Evolutionary conservation across 257 asterid species (phyloP), one percentile per base, ranked within the genome.

Genomic region (Scutellaria baicalensis): DNA sequence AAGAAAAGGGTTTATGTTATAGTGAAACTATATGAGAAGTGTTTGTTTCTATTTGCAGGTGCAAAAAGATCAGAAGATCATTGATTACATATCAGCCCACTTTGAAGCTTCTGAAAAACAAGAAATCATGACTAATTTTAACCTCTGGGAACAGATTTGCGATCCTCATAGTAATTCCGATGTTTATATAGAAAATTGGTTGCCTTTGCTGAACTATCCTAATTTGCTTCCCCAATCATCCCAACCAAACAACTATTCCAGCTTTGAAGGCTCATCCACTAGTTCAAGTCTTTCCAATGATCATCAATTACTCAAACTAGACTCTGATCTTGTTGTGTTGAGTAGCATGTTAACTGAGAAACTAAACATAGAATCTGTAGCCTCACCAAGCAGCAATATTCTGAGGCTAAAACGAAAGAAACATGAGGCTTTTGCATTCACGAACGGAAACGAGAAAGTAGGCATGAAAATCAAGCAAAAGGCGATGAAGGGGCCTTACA

Each of bases 231-330:
- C 81, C 16, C 70, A 58, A 51, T 61, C 65, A 40, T 47, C 82
- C 64, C 81, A 76, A 61, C 74, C 83, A 1, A 74, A 59, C 48
- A 66, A 62, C 67, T 64, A 77, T 69, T 83, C 84, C 50, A 82
- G 88, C 81, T 70, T 82, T 18, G 92, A 88, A 72, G 88, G 88
- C 68, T 88, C 96, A 42, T 82, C 89, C 33, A 76, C 86, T 11
- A 61, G 87, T 49, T 88, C 95, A 31, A 76, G 80, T 67, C 88
- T 75, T 66, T 80, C 86, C 6, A 79, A 66, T 49, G 90, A 84
- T 60, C 80, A 18, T 47, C 80, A 70, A 10, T 3, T 66, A 9
- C 52, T 63, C 48, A 47, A 74, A 47, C 1, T 48, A 18, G 71
- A 42, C 54, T 45, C 78, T 12, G 76, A 59, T 56, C 65, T 57